A percentile compares a stretch with the other conserved stretches of the same genome.
These are phyloP conservation scores for Alternaria rosae DNA, from an alignment of 2,329 filamentous ascomycete species.

Conservation along the genomic window DNA sequence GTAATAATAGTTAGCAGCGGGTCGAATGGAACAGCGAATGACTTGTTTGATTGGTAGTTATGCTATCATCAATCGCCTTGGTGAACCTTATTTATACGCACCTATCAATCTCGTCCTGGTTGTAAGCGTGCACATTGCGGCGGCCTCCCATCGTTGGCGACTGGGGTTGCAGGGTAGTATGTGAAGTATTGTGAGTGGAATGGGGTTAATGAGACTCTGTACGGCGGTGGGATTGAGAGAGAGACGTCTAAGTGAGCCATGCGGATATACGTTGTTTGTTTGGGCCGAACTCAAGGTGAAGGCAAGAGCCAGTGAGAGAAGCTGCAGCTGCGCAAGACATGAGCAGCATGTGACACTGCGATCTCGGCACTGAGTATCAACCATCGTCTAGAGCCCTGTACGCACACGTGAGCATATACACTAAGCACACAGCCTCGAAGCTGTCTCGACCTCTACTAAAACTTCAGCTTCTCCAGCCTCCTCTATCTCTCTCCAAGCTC, in stretches of 20 bases:
- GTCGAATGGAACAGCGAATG: neutral
- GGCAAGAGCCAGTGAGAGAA: slow-evolving; percentile 4
- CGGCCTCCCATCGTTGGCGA: slow-evolving; percentile 5
- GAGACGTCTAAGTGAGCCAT: neutral
- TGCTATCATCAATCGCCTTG: neutral
- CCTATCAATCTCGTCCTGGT: slow-evolving; percentile 21
- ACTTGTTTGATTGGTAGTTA: neutral
- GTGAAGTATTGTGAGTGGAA: neutral
- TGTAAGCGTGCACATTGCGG: slow-evolving; percentile 14
- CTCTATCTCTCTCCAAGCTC: neutral
- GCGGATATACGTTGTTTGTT: neutral
- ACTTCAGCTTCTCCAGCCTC: neutral
- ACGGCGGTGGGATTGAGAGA: neutral
- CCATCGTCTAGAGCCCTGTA: neutral
- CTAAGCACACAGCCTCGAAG: neutral
- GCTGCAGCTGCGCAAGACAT: neutral
- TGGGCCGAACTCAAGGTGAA: slow-evolving; percentile 8
- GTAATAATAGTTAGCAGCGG: neutral
- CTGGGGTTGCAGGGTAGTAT: neutral
- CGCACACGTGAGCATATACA: neutral
- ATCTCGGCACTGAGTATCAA: neutral
- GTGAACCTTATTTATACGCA: neutral
- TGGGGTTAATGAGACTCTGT: neutral
- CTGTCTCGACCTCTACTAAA: neutral
- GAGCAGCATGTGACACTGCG: neutral